phyloP scores from a whole-genome alignment of 2,329 filamentous ascomycete species.

The Beauveria pseudobassiana region DNA sequence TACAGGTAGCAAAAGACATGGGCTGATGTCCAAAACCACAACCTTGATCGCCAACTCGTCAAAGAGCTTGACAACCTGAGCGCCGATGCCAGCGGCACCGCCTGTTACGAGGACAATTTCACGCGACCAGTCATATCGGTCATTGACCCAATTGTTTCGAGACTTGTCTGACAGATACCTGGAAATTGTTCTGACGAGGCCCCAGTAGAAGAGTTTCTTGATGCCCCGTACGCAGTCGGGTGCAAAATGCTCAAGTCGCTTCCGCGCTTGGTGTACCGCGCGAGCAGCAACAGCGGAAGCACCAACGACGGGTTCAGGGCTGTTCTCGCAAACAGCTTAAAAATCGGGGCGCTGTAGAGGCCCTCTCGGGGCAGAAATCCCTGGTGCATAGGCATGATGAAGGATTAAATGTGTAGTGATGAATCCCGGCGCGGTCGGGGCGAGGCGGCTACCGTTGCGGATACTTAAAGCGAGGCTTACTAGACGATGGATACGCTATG shows the following conservation, averaged over 20 bases:
- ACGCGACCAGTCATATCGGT: constrained; percentile 54
- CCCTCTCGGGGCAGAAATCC: constrained; percentile 49
- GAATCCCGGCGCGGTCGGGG: background rate
- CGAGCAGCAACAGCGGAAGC: constrained; percentile 54
- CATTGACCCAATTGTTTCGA: constrained; percentile 28
- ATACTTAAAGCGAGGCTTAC: background rate
- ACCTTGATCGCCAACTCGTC: constrained; percentile 58
- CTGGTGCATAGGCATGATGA: constrained; percentile 35
- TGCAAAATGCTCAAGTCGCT: constrained; percentile 45
- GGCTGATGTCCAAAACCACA: constrained; percentile 64
- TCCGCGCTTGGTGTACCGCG: constrained; percentile 56
- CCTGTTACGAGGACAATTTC: constrained; percentile 71
- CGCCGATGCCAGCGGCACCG: constrained; percentile 67
- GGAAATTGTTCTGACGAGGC: constrained; percentile 21
- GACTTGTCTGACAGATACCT: constrained; percentile 26
- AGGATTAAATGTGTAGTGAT: background rate
- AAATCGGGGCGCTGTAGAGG: constrained; percentile 53
- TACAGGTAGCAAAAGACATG: constrained; percentile 45
- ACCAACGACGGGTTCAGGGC: constrained; percentile 58
- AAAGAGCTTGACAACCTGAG: constrained; percentile 56
- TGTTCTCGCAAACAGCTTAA: constrained; percentile 50
- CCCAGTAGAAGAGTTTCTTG: constrained; percentile 24
- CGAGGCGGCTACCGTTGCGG: background rate
- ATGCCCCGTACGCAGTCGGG: constrained; percentile 44
- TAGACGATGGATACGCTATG: background rate